A percentile compares a stretch with the other conserved stretches of the same genome.
Conservation (phyloP, 441 rosid species). For the Aleurites moluccanus region DNA sequence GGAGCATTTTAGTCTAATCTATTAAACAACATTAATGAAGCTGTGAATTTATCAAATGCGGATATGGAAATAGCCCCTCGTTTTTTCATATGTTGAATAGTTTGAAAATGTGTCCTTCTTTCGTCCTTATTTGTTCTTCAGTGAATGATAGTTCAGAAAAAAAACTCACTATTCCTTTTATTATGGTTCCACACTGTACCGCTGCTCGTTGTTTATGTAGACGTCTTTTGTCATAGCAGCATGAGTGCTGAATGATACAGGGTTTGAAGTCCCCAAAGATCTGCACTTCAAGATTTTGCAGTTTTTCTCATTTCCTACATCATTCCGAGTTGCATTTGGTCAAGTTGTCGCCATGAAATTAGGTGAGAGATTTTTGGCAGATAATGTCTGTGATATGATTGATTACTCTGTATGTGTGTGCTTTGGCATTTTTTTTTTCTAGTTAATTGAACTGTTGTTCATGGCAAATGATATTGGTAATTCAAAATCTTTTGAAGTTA, state of each 20-base stretch:
- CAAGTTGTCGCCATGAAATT: slow-evolving; percentile 29
- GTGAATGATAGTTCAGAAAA: slow-evolving; percentile 2
- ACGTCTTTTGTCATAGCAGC: slow-evolving; percentile 13
- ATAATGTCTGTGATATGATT: background rate
- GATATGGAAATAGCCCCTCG: background rate
- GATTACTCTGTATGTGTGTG: background rate
- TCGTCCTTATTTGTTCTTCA: background rate
- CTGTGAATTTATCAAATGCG: background rate
- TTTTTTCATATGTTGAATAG: background rate
- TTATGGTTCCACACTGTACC: background rate
- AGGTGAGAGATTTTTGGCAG: slow-evolving; percentile 25
- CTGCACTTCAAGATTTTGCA: slow-evolving; percentile 10
- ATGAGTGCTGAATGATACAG: slow-evolving; percentile 22
- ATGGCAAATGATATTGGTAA: background rate
- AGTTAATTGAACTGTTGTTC: background rate
- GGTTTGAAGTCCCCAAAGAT: slow-evolving; percentile 24
- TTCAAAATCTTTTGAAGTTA: background rate
- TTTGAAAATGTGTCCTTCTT: background rate
- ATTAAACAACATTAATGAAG: background rate
- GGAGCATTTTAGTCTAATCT: background rate
- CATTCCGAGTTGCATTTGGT: background rate
- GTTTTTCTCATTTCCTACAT: slow-evolving; percentile 16
- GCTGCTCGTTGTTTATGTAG: background rate
- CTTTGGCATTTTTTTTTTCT: background rate
- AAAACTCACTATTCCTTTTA: background rate